Base-by-base conservation (phyloP, 768 basidiomycete species). In the Boletus pseudo-olivaceus region DNA sequence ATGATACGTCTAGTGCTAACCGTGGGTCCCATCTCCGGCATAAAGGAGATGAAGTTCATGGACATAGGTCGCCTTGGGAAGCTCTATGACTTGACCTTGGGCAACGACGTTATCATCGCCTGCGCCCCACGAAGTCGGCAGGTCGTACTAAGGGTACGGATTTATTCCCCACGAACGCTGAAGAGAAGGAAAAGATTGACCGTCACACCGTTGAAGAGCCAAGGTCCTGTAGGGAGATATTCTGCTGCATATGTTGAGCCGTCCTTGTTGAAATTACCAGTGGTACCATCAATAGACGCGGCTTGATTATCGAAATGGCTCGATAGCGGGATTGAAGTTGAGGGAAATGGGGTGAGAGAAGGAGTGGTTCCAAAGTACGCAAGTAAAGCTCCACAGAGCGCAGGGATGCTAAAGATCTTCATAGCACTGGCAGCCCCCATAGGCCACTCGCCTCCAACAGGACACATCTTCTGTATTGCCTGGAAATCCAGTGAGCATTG, bases 31-130 rank as follows among this genome's bases (percentile, higher is more conserved):
- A 44, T 77, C 77, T 26, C 76, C 77, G 20, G 77, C 71, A 57
- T 81, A 81, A 11, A 81, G 56, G 47, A 80, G 68, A 52, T 81
- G 78, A 26, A 82, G 61, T 54, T 81, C 72, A 54, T 82, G 81
- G 1, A 74, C 68, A 54, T 64, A 72, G 0, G 71, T 72, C n/a
- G 68, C 62, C 0, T 63, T 48, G 8, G 62, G 49, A 19, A 77
- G 63, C 7, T 65, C 54, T 12, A 82, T 47, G 5, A 73, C 62
- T 53, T 82, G 81, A 2, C 73, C 72, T 7, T 73, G 55, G 15
- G 77, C 70, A 29, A 81, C 61, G 26, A 79, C 65, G 51, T 82
- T 82, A 56, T 82, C 80, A 17, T 67, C 39, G 8, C 53, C 60
- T 11, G 42, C 37, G n/a, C 77, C 30, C 30, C 29, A 45, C 27